phyloP scores from a whole-genome alignment of 306 rosid genomes.

The Senna tora region DNA sequence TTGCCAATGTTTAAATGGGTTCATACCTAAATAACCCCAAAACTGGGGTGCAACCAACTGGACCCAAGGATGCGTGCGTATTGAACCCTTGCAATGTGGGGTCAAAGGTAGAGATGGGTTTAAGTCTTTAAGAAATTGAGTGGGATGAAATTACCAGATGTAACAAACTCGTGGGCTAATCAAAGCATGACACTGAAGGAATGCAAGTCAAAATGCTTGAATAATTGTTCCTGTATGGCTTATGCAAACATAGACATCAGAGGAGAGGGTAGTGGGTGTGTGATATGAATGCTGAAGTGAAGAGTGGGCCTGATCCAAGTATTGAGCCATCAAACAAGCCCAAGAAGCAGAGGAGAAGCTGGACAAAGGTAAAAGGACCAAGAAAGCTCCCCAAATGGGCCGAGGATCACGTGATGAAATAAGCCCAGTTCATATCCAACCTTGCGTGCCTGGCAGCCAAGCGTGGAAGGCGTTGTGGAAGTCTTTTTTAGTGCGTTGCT shows the following conservation, averaged over 20 bases:
- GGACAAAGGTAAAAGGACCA: too few species aligned
- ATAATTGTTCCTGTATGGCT: conserved; percentile 56
- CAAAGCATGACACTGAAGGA: conserved; percentile 46
- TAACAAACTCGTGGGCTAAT: conserved; percentile 48
- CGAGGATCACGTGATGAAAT: too few species aligned
- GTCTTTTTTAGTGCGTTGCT: too few species aligned
- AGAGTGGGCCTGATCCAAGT: too few species aligned
- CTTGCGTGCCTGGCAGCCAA: too few species aligned
- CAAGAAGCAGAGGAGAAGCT: too few species aligned
- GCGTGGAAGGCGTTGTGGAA: too few species aligned
- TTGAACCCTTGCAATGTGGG: conserved; percentile 34
- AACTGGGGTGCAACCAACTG: conserved; percentile 37
- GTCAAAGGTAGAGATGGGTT: conserved; percentile 34
- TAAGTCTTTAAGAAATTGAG: not conserved
- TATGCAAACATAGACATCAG: conserved; percentile 48
- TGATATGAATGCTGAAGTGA: too few species aligned
- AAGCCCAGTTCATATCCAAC: too few species aligned
- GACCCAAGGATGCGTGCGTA: conserved; percentile 47
- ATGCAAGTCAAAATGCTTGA: conserved; percentile 55
- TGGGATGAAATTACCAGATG: conserved; percentile 49
- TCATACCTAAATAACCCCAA: conserved; percentile 39
- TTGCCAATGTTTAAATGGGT: conserved; percentile 56
- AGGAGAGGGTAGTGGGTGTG: conserved; percentile 64
- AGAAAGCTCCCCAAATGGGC: too few species aligned
- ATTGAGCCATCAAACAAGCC: too few species aligned